These are phyloP conservation scores for Coleophoma crateriformis DNA, from an alignment of 2,329 filamentous ascomycete genomes.

Conservation along the genomic window DNA sequence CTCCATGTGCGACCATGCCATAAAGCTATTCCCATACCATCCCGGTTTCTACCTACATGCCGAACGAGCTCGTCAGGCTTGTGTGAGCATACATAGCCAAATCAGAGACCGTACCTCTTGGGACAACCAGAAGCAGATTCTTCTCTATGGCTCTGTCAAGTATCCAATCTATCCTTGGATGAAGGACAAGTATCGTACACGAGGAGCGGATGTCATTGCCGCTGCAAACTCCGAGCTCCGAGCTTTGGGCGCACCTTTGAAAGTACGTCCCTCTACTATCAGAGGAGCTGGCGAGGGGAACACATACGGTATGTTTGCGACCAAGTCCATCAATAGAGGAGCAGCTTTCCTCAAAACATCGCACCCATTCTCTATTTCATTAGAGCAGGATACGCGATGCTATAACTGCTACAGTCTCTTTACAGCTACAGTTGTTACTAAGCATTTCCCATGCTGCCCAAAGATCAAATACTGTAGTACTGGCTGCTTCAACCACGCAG, in stretches of 20 bases:
- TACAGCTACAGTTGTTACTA: neutral
- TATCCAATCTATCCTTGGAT: neutral
- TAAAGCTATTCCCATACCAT: neutral
- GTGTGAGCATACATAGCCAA: neutral
- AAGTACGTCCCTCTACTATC: neutral
- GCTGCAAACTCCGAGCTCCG: neutral
- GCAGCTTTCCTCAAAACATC: neutral
- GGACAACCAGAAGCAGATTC: neutral
- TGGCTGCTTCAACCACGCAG: neutral
- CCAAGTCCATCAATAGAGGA: neutral
- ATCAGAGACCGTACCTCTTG: neutral
- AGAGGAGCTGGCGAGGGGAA: neutral
- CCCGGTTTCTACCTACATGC: neutral
- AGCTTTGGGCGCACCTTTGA: neutral
- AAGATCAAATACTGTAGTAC: neutral
- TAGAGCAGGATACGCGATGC: neutral
- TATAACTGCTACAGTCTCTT: neutral
- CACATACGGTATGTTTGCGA: neutral
- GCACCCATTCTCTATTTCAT: neutral
- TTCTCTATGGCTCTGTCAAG: neutral
- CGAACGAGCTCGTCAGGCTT: neutral
- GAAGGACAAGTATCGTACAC: neutral
- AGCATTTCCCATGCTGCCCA: neutral
- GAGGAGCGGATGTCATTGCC: neutral
- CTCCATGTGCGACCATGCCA: neutral